Evolutionary conservation across 2,329 filamentous ascomycete genomes (phyloP), one percentile per base, ranked within the genome.

Genomic region (Botrytis aclada): DNA sequence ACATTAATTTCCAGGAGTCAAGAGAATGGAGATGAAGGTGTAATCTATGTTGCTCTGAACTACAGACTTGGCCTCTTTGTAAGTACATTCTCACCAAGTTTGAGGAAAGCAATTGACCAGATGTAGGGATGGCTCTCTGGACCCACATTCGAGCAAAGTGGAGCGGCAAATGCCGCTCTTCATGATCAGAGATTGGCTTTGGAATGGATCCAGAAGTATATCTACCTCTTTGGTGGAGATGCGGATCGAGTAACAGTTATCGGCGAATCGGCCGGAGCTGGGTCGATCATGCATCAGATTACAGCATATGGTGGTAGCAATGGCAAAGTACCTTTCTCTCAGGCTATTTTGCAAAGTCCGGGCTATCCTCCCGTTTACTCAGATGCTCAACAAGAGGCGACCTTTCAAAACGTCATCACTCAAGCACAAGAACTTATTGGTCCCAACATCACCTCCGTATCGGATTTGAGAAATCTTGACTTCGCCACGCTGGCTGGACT

Each of bases 111-210:
- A 32, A 58, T 56, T 73, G 37, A 74, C 18, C 22, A 32, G 4
- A 37, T n/a, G 34, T 62, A 74, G 73, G 74, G 81, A 7, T 80
- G 78, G 67, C 77, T 81, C 20, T 86, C 43, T 81, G 86, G 29
- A 82, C 83, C 7, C 32, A 84, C 80, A 37, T 81, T 86, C 58
- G 81, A 83, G 22, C 76, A 74, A 62, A 81, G 84, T 73, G 86
- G 84, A 22, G 81, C 81, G 20, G 80, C 84, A 5, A 89, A 89
- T 77, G 84, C 83, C 18, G 87, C 83, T 4, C 80, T 88, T 1
- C 81, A 84, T 71, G 87, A 89, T 73, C 88, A 89, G 76, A 83
- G 86, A 20, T 81, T 88, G 29, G 87, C 86, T 37, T 80, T 90
- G 12, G 82, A 88, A 76, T 90, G 88, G 88, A 83, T 89, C 4